A percentile compares a stretch with the other conserved stretches of the same genome.
Evolutionary conservation across 2,329 filamentous ascomycete genomes (phyloP).

Genomic region (Alternaria rosae): DNA sequence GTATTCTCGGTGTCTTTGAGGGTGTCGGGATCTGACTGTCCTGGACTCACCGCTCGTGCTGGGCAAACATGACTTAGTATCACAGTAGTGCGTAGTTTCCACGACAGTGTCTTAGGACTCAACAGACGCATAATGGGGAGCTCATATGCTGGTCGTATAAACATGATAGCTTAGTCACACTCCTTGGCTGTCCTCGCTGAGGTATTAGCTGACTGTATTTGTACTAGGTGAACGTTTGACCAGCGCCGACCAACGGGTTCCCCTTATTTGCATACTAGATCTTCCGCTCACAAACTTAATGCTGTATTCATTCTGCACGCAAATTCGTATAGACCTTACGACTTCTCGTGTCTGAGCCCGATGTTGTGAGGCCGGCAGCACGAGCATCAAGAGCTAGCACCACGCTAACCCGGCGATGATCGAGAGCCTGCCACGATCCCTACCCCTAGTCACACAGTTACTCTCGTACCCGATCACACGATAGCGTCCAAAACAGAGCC

Average conservation of each 20-base stretch:
- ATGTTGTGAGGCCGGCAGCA: neutral
- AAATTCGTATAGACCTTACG: neutral
- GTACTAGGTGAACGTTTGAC: neutral
- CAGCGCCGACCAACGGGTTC: neutral
- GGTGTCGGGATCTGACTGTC: neutral
- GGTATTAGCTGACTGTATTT: neutral
- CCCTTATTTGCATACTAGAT: neutral
- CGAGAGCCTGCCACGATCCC: slow-evolving; percentile 9
- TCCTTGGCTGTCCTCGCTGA: neutral
- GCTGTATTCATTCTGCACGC: neutral
- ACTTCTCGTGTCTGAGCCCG: neutral
- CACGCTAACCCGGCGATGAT: slow-evolving; percentile 7
- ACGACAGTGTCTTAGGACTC: neutral
- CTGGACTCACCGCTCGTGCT: slow-evolving; percentile 1
- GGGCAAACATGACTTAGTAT: neutral
- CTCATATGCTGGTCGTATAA: neutral
- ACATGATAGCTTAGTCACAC: neutral
- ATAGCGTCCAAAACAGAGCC: slow-evolving; percentile 3
- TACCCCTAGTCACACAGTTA: slow-evolving; percentile 4
- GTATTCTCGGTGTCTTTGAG: neutral
- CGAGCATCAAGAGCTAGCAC: neutral
- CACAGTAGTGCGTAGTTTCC: neutral
- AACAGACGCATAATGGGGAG: neutral
- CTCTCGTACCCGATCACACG: slow-evolving; percentile 10
- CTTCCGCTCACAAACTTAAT: neutral